Evolutionary conservation across 192 early-diverging fungal species (phyloP).

Genomic region (Chytriomyces sp.): DNA sequence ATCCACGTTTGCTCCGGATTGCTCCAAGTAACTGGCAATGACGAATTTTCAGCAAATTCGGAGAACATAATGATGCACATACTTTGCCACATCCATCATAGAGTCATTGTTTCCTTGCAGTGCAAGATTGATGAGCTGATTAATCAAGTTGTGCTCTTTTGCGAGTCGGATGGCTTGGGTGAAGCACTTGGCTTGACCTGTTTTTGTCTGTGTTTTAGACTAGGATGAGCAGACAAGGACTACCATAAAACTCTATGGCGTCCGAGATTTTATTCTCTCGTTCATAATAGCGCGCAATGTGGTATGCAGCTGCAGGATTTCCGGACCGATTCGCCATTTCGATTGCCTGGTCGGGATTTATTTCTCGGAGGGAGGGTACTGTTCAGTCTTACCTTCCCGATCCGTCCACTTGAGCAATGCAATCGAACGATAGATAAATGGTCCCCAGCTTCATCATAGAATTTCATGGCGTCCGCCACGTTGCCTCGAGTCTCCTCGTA

Average conservation of each 20-base stretch:
- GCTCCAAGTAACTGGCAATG: slow-evolving; percentile 46
- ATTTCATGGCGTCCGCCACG: slow-evolving; percentile 42
- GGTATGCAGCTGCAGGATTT: slow-evolving; percentile 45
- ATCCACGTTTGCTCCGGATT: slow-evolving; percentile 28
- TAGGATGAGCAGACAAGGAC: not conserved
- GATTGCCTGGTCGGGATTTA: slow-evolving; percentile 35
- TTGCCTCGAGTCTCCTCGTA: slow-evolving; percentile 51
- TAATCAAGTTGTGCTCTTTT: slow-evolving; percentile 50
- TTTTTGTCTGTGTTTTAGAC: not conserved
- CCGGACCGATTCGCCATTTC: slow-evolving; percentile 41
- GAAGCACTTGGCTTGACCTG: slow-evolving; percentile 46
- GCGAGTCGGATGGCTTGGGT: slow-evolving; percentile 56
- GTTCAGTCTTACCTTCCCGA: slow-evolving; percentile 43
- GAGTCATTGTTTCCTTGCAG: slow-evolving; percentile 44
- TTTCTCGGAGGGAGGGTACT: too few relatives aligned
- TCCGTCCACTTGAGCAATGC: slow-evolving; percentile 48
- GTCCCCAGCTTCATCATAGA: slow-evolving; percentile 53
- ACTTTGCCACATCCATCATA: slow-evolving; percentile 58
- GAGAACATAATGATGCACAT: slow-evolving; percentile 5
- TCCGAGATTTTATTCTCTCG: slow-evolving; percentile 43
- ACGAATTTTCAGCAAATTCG: not conserved
- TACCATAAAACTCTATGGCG: not conserved
- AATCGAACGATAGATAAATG: slow-evolving; percentile 49
- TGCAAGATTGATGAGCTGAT: slow-evolving; percentile 54
- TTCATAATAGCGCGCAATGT: slow-evolving; percentile 55